These are phyloP conservation scores for Aureobasidium melanogenum DNA, from an alignment of 2,329 filamentous ascomycete genomes.

Conservation along the genomic window DNA sequence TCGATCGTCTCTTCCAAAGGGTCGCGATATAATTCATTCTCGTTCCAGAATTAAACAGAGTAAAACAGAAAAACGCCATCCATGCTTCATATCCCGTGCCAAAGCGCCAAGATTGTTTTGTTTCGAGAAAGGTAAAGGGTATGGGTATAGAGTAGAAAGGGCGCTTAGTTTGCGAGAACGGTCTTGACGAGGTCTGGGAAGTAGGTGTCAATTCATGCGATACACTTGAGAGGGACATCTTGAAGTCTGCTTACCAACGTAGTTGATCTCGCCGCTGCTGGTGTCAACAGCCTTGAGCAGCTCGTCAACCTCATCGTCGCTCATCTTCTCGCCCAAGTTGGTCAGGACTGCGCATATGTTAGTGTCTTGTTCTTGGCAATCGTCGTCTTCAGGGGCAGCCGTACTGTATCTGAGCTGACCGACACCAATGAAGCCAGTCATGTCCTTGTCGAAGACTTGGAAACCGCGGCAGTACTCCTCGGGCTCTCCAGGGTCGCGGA, in stretches of 20 bases:
- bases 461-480: slow-evolving; percentile 98
- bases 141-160: background rate
- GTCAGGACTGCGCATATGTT: slow-evolving; percentile 57
- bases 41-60: slow-evolving; percentile 1
- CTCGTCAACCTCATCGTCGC: slow-evolving; percentile 97
- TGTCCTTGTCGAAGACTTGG: slow-evolving; percentile 98
- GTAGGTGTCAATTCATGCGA: background rate
- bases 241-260: slow-evolving; percentile 59
- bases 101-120: slow-evolving; percentile 7
- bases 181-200: slow-evolving; percentile 30
- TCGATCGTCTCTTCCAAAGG: background rate
- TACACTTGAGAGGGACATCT: background rate
- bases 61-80: slow-evolving; percentile 8
- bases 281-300: slow-evolving; percentile 97
- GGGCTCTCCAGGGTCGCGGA: slow-evolving; percentile 94
- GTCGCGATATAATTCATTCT: background rate
- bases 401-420: slow-evolving; percentile 86
- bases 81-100: slow-evolving; percentile 12
- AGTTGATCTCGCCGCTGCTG: slow-evolving; percentile 93
- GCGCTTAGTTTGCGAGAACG: slow-evolving; percentile 29
- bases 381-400: slow-evolving; percentile 15
- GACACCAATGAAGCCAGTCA: slow-evolving; percentile 95
- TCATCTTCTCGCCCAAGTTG: slow-evolving; percentile 98
- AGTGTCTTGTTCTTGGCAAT: background rate
- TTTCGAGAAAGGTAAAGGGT: slow-evolving; percentile 1